phyloP scores from a whole-genome alignment of 164 flowering plant species.

The Berberis vulgaris region DNA sequence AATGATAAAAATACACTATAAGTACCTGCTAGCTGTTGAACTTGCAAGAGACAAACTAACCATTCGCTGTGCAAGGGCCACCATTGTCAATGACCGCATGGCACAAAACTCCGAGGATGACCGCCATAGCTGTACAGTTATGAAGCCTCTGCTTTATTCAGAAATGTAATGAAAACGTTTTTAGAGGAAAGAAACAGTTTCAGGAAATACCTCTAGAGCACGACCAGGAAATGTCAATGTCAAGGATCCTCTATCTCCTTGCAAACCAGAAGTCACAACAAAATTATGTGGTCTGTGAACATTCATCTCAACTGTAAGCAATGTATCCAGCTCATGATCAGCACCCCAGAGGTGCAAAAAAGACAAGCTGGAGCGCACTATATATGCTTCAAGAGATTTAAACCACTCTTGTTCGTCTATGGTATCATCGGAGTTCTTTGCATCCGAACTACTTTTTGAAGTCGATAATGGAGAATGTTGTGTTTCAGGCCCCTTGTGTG shows the following conservation, averaged over 20 bases:
- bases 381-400: constrained; percentile 38
- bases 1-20: constrained; percentile 3
- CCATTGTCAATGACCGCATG: constrained; percentile 80
- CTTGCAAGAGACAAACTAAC: constrained; percentile 59
- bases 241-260: constrained; percentile 83
- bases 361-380: constrained; percentile 67
- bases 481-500: constrained; percentile 20
- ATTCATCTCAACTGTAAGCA: constrained; percentile 69
- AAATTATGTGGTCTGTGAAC: constrained; percentile 51
- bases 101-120: constrained; percentile 90
- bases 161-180: background rate
- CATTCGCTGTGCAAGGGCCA: constrained; percentile 89
- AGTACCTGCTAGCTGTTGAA: constrained; percentile 82
- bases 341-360: constrained; percentile 82
- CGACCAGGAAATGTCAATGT: constrained; percentile 80
- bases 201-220: constrained; percentile 63
- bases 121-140: constrained; percentile 80
- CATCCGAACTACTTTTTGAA: constrained; percentile 17
- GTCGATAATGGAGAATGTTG: constrained; percentile 16
- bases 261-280: constrained; percentile 63
- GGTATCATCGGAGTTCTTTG: constrained; percentile 10
- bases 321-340: constrained; percentile 62
- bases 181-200: constrained; percentile 4
- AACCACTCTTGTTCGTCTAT: constrained; percentile 28
- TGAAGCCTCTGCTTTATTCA: constrained; percentile 2